Conservation (phyloP, 2,329 filamentous ascomycete species). For the Cytospora schulzeri region DNA sequence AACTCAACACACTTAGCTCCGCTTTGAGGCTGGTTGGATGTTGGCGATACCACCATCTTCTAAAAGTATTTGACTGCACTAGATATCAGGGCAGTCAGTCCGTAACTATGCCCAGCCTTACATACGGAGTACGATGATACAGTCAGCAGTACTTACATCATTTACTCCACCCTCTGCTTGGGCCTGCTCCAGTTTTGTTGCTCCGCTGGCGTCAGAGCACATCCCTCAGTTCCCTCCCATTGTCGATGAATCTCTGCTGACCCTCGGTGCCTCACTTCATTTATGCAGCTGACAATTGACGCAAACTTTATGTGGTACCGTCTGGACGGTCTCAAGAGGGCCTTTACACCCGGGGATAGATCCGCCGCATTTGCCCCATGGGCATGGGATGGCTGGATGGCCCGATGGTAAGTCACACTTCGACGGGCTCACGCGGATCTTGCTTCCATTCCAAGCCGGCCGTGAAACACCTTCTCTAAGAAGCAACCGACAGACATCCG, state of each 20-base stretch:
- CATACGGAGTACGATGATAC: background rate
- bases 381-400: background rate
- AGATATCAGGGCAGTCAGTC: background rate
- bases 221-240: conserved; percentile 7
- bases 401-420: background rate
- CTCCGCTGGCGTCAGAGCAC: conserved; percentile 26
- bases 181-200: conserved; percentile 14
- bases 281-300: conserved; percentile 3
- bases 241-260: conserved; percentile 12
- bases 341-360: background rate
- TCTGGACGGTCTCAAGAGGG: background rate
- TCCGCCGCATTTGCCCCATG: background rate
- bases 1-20: background rate
- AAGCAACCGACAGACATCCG: background rate
- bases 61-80: background rate
- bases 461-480: background rate
- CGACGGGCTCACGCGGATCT: background rate
- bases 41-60: background rate
- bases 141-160: conserved; percentile 14
- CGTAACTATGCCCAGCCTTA: background rate
- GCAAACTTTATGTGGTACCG: background rate
- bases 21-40: background rate
- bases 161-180: conserved; percentile 9
- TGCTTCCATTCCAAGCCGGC: background rate
- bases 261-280: conserved; percentile 1